Base-by-base conservation (phyloP, 768 basidiomycete genomes). In the Boletus pseudo-olivaceus region DNA sequence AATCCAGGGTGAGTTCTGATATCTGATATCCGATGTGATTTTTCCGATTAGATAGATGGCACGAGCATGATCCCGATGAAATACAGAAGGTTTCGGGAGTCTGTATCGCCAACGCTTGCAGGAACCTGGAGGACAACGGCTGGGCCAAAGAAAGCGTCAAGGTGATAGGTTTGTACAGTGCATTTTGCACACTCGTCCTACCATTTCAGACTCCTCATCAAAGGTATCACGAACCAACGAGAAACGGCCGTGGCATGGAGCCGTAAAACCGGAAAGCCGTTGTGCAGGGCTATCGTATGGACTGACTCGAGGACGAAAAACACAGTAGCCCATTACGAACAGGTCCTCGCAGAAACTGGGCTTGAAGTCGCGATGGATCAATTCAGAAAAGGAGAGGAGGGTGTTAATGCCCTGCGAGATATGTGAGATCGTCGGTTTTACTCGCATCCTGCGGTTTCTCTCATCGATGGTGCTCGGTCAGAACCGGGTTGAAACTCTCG, bases 191-290 rank as follows among this genome's bases (percentile, higher is more conserved):
- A 17, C 30, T 20, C 26, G 9, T 39, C 50, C 4, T 15, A 11
- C 41, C 51, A 54, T 59, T 44, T 54, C 39, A 49, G 8, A 29
- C 26, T 40, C 26, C 43, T 56, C 53, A 15, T 23, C 46, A 45
- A 55, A 87, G 89, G 95, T 26, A 91, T 98, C 73, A 98, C 96
- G 39, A 99, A 98, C 68, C 96, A 98, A 73, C 86, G 97, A 51
- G 97, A 98, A 72, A 98, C 97, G 1, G 84, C 94, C 3, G 85
- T 98, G 30, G 90, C 85, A 17, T 98, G 97, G 97, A 90, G 90
- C 67, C 82, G 88, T 56, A 80, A 78, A 65, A 95, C 94, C 0
- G 97, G 97, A 40, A 88, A 90, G 70, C 88, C 94, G 0, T 71
- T 97, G 5, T 91, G 90, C 73, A 83, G 78, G 49, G 91, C 93